Percentiles rank a stretch among this genome's conserved stretches.
Conservation (phyloP, 495 filamentous ascomycete species). For the Xanthoparmelia taractica region DNA sequence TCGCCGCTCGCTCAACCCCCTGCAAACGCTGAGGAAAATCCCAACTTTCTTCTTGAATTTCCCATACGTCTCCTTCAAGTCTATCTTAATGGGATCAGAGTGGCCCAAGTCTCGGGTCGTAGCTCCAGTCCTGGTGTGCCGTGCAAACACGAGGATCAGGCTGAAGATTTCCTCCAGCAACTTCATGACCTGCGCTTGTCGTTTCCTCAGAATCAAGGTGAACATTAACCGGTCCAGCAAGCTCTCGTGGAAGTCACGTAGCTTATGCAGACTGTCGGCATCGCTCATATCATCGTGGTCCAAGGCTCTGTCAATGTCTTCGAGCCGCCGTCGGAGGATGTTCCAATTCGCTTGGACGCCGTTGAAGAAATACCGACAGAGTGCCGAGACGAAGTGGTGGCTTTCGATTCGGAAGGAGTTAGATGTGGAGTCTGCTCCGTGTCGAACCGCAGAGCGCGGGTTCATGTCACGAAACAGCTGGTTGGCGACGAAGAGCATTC, state of each 20-base stretch:
- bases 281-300: slow-evolving; percentile 36
- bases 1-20: slow-evolving; percentile 22
- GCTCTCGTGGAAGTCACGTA: slow-evolving; percentile 65
- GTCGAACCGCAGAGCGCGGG: slow-evolving; percentile 31
- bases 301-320: slow-evolving; percentile 51
- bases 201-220: slow-evolving; percentile 58
- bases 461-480: slow-evolving; percentile 44
- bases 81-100: not conserved
- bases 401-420: slow-evolving; percentile 66
- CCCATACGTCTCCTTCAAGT: slow-evolving; percentile 12
- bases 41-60: slow-evolving; percentile 21
- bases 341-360: slow-evolving; percentile 66
- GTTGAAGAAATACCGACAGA: slow-evolving; percentile 70
- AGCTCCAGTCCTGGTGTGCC: not conserved
- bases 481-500: slow-evolving; percentile 73
- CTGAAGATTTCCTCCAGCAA: slow-evolving; percentile 73
- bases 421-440: slow-evolving; percentile 32
- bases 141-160: slow-evolving; percentile 59
- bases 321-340: slow-evolving; percentile 57
- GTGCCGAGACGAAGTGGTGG: slow-evolving; percentile 62
- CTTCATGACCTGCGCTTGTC: slow-evolving; percentile 61
- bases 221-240: slow-evolving; percentile 75
- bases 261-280: slow-evolving; percentile 47
- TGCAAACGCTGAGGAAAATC: slow-evolving; percentile 23
- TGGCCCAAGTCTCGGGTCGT: not conserved